phyloP scores from a whole-genome alignment of 2,329 filamentous ascomycete species.

The Cytospora mali region DNA sequence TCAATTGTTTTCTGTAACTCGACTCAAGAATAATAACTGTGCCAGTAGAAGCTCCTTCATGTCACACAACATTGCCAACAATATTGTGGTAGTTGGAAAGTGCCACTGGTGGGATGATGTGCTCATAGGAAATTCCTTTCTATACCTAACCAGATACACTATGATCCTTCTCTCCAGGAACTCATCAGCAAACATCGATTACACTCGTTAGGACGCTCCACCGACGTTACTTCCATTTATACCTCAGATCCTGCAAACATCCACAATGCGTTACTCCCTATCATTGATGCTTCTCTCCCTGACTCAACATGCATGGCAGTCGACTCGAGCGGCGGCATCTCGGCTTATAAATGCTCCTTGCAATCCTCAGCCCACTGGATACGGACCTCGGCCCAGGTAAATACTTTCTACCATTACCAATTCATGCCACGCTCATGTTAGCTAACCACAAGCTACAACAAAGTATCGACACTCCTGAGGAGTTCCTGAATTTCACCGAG shows the following conservation, averaged over 20 bases:
- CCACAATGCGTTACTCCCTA: neutral
- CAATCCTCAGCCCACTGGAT: neutral
- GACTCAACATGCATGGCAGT: neutral
- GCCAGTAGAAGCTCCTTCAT: too few species aligned
- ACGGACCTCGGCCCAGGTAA: neutral
- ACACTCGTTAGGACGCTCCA: too few species aligned
- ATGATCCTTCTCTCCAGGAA: too few species aligned
- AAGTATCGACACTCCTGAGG: neutral
- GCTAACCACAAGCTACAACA: neutral
- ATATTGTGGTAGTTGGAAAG: too few species aligned
- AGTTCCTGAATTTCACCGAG: slow-evolving; percentile 4
- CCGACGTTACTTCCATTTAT: too few species aligned
- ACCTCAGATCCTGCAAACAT: neutral
- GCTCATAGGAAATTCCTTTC: too few species aligned
- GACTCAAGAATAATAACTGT: too few species aligned
- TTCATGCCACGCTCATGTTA: neutral
- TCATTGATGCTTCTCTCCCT: neutral
- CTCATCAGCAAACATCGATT: too few species aligned
- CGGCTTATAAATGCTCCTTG: neutral
- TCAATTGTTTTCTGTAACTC: too few species aligned
- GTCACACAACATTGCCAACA: too few species aligned
- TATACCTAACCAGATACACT: too few species aligned
- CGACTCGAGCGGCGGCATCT: neutral
- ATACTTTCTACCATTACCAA: neutral
- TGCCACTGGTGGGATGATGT: too few species aligned